Evolutionary conservation across 2,329 filamentous ascomycete genomes (phyloP).

Genomic region (Fusarium ramigenum): DNA sequence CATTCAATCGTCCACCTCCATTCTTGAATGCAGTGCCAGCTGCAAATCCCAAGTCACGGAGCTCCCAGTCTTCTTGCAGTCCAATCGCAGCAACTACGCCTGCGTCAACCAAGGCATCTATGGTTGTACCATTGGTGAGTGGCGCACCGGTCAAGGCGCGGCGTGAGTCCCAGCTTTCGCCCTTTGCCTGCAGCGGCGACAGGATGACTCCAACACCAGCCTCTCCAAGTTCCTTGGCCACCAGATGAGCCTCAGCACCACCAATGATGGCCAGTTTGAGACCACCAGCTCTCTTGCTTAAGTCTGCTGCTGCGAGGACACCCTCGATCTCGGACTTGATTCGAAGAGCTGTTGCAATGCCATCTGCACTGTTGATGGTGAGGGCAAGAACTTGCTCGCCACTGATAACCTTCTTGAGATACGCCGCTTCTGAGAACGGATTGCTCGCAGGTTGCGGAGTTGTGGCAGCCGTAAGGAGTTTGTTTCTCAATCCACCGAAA

Average conservation of each 20-base stretch:
- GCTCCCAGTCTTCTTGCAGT: slow-evolving; percentile 69
- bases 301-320: slow-evolving; percentile 38
- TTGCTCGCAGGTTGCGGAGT: slow-evolving; percentile 49
- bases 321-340: slow-evolving; percentile 67
- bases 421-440: slow-evolving; percentile 59
- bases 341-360: slow-evolving; percentile 66
- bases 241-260: slow-evolving; percentile 69
- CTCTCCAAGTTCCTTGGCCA: slow-evolving; percentile 66
- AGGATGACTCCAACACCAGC: slow-evolving; percentile 69
- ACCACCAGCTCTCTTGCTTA: slow-evolving; percentile 25
- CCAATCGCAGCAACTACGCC: slow-evolving; percentile 68
- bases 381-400: slow-evolving; percentile 66
- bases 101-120: slow-evolving; percentile 66
- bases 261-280: slow-evolving; percentile 68
- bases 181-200: slow-evolving; percentile 65
- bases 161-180: slow-evolving; percentile 67
- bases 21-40: slow-evolving; percentile 70
- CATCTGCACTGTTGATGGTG: slow-evolving; percentile 70
- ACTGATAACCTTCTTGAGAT: slow-evolving; percentile 62
- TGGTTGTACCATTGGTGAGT: slow-evolving; percentile 70
- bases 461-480: slow-evolving; percentile 62
- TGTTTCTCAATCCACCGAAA: slow-evolving; percentile 61
- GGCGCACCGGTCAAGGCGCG: slow-evolving; percentile 71
- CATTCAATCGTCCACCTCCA: slow-evolving; percentile 60
- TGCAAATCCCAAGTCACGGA: slow-evolving; percentile 66